phyloP scores from a whole-genome alignment of 176 grass and related monocot genomes.

The Dactylis glomerata region DNA sequence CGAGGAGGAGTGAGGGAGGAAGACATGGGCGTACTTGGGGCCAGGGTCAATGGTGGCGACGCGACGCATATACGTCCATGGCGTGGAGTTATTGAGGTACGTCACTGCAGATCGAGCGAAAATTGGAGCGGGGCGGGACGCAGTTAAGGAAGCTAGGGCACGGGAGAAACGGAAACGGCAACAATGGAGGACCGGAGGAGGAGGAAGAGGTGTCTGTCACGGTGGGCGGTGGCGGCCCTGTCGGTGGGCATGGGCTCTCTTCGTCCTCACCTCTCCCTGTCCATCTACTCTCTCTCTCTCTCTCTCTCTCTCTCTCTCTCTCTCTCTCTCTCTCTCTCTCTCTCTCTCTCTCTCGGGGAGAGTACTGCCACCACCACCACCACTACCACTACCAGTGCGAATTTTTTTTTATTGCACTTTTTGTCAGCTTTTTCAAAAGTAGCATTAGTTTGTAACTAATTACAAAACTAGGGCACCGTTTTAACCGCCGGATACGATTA shows the following conservation, averaged over 20 bases:
- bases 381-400: background rate
- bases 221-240: too few relatives aligned
- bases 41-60: constrained; percentile 37
- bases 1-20: background rate
- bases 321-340: background rate
- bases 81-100: constrained; percentile 22
- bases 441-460: too few relatives aligned
- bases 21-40: constrained; percentile 36
- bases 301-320: background rate
- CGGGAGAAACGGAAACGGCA: background rate
- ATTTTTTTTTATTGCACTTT: too few relatives aligned
- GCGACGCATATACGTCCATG: background rate
- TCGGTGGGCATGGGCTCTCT: constrained; percentile 59
- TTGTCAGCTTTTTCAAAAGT: too few relatives aligned
- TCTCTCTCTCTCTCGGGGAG: background rate
- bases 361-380: background rate
- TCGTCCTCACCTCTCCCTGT: background rate
- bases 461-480: too few relatives aligned
- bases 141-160: constrained; percentile 21
- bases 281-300: background rate
- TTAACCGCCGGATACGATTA: too few relatives aligned
- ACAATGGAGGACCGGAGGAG: background rate
- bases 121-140: background rate
- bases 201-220: background rate
- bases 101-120: background rate